Evolutionary conservation across 2,329 filamentous ascomycete genomes (phyloP), one percentile per base, ranked within the genome.

Genomic region (Tolypocladium ophioglossoides): DNA sequence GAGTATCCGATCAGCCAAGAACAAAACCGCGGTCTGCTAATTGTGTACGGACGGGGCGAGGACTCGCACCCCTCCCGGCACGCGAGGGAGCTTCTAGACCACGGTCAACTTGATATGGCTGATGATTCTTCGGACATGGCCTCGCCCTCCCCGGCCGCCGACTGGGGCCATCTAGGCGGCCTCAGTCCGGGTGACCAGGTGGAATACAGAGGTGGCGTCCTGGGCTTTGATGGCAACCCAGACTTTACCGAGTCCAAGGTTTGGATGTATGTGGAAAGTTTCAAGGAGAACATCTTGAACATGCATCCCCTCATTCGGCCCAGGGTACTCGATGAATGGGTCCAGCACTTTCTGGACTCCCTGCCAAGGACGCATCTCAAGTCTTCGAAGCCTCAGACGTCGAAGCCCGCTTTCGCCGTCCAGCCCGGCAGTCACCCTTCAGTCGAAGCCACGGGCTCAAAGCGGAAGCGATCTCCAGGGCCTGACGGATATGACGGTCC

Each of bases 1-100:
- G 81, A 87, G 59, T 95, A 91, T 66, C 89, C 91, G 0, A 87
- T 94, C 67, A 78, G 83, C 32, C 76, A 84, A 52, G 91, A 95
- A 67, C 82, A 89, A 63, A 78, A 78, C 54, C 82, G 90, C 34
- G 90, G 90, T 1, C 70, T 88, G 8, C 74, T 95, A 41, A 82
- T 87, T 27, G 74, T 92, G 2, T 91, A 87, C 68, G 90, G 90
- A 1, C 81, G 85, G 56, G 91, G 91, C 4, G 89, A 95, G 69
- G 88, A 87, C 35, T 74, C 79, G 30, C 84, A 85, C 61, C 74
- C 76, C 27, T 79, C 79, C 47, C 74, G 79, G 27, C 73, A 69
- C 9, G 71, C 75, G 35, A 73, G 70, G 54, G 72, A 75, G 62
- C 52, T 62, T 18, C 61, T 68, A 27, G 70, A 71, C 16, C 65